Evolutionary conservation across 202 grass and related monocot genomes (phyloP), one percentile per base, ranked within the genome.

Genomic region (Panicum hallii): DNA sequence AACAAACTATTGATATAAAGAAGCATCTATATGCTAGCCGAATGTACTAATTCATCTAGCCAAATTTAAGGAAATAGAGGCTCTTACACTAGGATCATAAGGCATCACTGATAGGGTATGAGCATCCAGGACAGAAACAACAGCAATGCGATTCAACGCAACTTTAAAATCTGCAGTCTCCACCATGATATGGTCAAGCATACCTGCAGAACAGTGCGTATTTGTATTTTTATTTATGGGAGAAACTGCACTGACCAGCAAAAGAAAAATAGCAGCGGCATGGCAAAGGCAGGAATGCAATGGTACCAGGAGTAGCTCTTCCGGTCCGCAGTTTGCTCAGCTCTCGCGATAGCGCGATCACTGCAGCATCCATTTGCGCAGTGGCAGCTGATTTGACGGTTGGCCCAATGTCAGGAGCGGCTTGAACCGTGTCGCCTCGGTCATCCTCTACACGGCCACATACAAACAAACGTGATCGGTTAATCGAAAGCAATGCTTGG

Each of bases 101-200:
- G 96, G 96, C 74, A 92, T 99, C 67, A 99, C 88, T 45, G 91
- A 99, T 19, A 99, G 77, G 12, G 91, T 95, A 73, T 95, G 93
- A 14, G 90, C 50, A 91, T 96, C 86, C 80, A 99, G 68, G 57
- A 90, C 96, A 88, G 96, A 99, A 90, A 99, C 97, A 91, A 96
- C 93, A 28, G 97, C 88, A 53, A 96, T 77, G 79, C 82, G 89
- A 88, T 92, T 94, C 49, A 99, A 57, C 43, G 86, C 80, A 82
- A 94, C 79, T 77, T 99, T 99, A 54, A 42, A 82, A 74, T 86
- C 91, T 50, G 56, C 84, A 57, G 74, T 96, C 80, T 96, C 91
- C 67, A 94, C 90, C 70, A 99, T 84, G 73, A 96, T 95, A 86
- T 99, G 93, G 84, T 99, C 97, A 73, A 96, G 97, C 88, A 96